Base-by-base conservation (phyloP, 2,329 filamentous ascomycete species). In the Botryotinia narcissicola region DNA sequence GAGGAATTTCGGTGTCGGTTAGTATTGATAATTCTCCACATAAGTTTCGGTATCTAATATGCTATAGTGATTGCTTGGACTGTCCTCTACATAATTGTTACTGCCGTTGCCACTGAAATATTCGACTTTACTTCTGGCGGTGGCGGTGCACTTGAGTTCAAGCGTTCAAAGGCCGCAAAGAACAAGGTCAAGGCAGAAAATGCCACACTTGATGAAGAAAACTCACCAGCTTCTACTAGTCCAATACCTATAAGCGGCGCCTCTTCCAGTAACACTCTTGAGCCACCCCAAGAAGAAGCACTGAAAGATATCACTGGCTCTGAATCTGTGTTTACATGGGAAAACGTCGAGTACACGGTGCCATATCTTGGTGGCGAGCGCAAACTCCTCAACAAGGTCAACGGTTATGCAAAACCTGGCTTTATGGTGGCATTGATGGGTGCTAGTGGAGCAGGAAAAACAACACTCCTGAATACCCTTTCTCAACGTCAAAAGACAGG, bases 361-460 rank as follows among this genome's bases (percentile, higher is more conserved):
- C 91, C 91, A 0, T 91, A 91, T 75, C 85, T 89, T 60, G 87
- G 87, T 9, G 89, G 89, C 63, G 86, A 86, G 72, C 83, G 89
- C 70, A 86, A 88, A 80, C 84, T 93, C 1, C 83, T 93, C 66
- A 91, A 93, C 78, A 86, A 89, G 8, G 88, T 96, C 74, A 91
- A 86, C 73, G 93, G 93, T 1, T 95, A 93, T 77, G 93, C 90
- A 1, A 94, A 94, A 79, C 93, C 93, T 1, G 93, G 93, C 29
- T 83, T 92, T 29, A 73, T 97, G 87, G 90, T 93, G 61, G 93
- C 93, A 0, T 84, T 97, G 1, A 93, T 96, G 86, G 94, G 94
- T 71, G 92, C 92, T 2, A 93, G 89, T 6, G 93, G 92, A 61
- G 93, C 94, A 14, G 94, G 93, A 20, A 97, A 97, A 83, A 95